Evolutionary conservation across 805 yeast species (phyloP).

Genomic region (Candida stauntonica): DNA sequence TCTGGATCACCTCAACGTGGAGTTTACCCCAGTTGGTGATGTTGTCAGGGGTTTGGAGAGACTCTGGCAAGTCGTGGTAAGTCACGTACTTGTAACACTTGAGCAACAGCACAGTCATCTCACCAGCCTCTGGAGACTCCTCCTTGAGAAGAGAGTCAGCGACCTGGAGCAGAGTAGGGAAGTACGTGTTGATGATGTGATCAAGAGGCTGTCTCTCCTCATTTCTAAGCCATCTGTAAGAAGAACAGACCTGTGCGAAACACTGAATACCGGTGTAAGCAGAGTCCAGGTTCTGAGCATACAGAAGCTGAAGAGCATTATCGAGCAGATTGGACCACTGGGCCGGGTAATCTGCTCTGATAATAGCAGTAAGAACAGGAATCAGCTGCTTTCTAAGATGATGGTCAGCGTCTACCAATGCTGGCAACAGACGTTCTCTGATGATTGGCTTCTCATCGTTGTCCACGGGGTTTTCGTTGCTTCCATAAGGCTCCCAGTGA

Average conservation of each 20-base stretch:
- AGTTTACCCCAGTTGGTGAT: conserved; percentile 70
- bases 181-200: conserved; percentile 47
- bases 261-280: conserved; percentile 67
- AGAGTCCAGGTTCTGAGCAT: conserved; percentile 37
- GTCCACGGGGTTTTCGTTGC: conserved; percentile 41
- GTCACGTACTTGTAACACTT: conserved; percentile 78
- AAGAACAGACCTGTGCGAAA: conserved; percentile 63
- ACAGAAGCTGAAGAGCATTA: conserved; percentile 41
- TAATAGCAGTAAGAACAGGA: conserved; percentile 51
- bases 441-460: conserved; percentile 72
- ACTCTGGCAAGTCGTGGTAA: conserved; percentile 64
- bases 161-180: conserved; percentile 62
- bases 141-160: conserved; percentile 51
- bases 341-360: conserved; percentile 45
- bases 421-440: conserved; percentile 61
- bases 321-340: conserved; percentile 54
- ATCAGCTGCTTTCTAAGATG: conserved; percentile 38
- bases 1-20: conserved; percentile 62
- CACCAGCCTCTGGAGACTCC: conserved; percentile 48
- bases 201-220: conserved; percentile 51
- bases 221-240: conserved; percentile 68
- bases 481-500: conserved; percentile 49
- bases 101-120: conserved; percentile 67
- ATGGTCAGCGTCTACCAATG: conserved; percentile 48
- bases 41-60: conserved; percentile 49